phyloP scores from a whole-genome alignment of 192 early-diverging fungal genomes.

The Backusella luteola region DNA sequence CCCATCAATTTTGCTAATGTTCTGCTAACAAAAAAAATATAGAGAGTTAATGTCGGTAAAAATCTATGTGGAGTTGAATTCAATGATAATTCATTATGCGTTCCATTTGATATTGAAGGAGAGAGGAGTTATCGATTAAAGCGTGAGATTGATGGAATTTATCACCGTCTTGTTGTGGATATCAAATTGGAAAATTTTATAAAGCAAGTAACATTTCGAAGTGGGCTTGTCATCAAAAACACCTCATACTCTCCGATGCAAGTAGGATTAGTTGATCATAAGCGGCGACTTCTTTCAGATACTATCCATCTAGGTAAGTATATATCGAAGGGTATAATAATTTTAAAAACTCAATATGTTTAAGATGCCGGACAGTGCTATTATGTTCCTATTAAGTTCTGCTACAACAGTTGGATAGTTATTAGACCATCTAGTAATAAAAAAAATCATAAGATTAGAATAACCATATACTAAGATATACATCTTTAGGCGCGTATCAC shows the following conservation, averaged over 20 bases:
- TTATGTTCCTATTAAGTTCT: constrained; percentile 65
- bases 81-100: constrained; percentile 48
- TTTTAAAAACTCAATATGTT: neutral
- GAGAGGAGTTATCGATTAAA: constrained; percentile 60
- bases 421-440: constrained; percentile 52
- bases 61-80: constrained; percentile 60
- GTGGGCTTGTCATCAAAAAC: constrained; percentile 67
- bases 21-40: neutral
- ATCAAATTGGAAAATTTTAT: constrained; percentile 69
- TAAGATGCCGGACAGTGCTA: constrained; percentile 49
- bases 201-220: constrained; percentile 78
- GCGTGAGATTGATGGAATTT: constrained; percentile 58
- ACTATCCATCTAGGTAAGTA: neutral
- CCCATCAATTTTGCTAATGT: neutral
- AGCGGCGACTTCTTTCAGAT: constrained; percentile 35
- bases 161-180: constrained; percentile 73
- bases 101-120: constrained; percentile 77
- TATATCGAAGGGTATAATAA: no score
- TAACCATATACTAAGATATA: neutral
- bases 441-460: neutral
- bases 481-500: constrained; percentile 47
- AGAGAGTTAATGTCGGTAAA: constrained; percentile 10
- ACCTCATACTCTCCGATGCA: constrained; percentile 58
- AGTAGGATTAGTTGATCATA: constrained; percentile 46
- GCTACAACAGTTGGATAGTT: constrained; percentile 64